Evolutionary conservation across 2,329 filamentous ascomycete genomes (phyloP), one percentile per base, ranked within the genome.

Genomic region (Plectosphaerella cucumerina): DNA sequence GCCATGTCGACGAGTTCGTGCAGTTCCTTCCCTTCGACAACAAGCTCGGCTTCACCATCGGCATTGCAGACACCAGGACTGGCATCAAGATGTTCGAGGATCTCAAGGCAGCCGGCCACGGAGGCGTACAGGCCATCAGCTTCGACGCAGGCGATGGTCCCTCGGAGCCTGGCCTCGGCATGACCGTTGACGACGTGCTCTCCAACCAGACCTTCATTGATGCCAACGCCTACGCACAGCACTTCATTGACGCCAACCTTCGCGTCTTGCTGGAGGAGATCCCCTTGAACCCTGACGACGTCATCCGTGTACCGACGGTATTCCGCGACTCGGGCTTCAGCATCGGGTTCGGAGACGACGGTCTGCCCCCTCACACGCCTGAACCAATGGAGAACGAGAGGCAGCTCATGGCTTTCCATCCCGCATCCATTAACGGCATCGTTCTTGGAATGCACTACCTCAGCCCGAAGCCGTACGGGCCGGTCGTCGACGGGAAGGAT

Each of bases 1-100:
- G 65, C 0, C 66, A 70, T 45, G 61, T 69, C 10, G 64, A 69
- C 37, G 64, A 69, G 48, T 60, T 68, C n/a, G 55, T 69, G 1
- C 64, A 67, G 47, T 66, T 67, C 49, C 35, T 68, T 2, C 63
- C 65, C 1, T 56, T 51, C 14, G 44, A 53, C 34, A 50, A 51
- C 1, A 31, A 49, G 3, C 43, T 55, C n/a, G 58, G 59, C 4
- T 63, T 58, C 54, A 58, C 56, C 6, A 54, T 62, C 41, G 50
- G 54, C 12, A 53, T 62, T 21, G 57, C 58, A 3, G 59, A 63
- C 47, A 56, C 61, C 0, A 22, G 21, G 4, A 52, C 55, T 0
- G 65, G 59, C 0, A 47, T 70, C 4, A 35, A 60, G 2, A 50
- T 67, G 6, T 54, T 67, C 4, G 33, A 54, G 4, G 48, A 57